Evolutionary conservation across 2,329 filamentous ascomycete species (phyloP).

Genomic region (Pestalotiopsis sp.): DNA sequence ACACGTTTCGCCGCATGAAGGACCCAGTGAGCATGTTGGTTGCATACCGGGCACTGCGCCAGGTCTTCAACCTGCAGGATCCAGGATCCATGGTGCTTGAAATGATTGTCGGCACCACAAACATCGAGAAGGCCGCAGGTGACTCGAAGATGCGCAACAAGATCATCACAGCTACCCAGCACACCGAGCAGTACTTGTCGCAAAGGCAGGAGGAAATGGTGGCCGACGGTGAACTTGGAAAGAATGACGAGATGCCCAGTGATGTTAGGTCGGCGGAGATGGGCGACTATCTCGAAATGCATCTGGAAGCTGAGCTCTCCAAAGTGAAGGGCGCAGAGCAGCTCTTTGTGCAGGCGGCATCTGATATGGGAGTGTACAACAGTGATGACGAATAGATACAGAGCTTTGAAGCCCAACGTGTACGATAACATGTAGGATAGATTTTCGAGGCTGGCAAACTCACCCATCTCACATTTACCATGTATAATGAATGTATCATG

Average conservation of each 20-base stretch:
- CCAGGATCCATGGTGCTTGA: conserved; percentile 50
- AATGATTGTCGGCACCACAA: conserved; percentile 46
- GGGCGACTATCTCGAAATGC: conserved; percentile 44
- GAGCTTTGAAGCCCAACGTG: not conserved
- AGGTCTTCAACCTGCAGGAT: conserved; percentile 46
- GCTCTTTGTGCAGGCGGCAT: conserved; percentile 36
- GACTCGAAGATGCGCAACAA: conserved; percentile 41
- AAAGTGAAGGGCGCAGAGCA: conserved; percentile 23
- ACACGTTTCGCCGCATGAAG: conserved; percentile 50
- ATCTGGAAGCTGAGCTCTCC: conserved; percentile 31
- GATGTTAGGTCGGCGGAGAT: conserved; percentile 41
- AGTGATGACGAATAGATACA: not conserved
- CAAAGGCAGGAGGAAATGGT: conserved; percentile 27
- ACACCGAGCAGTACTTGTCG: conserved; percentile 42
- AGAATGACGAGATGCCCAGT: conserved; percentile 36
- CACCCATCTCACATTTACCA: not conserved
- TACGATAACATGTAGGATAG: conserved; percentile 6
- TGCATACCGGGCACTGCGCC: conserved; percentile 45
- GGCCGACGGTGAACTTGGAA: conserved; percentile 29
- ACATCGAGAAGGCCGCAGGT: conserved; percentile 42
- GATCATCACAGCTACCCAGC: conserved; percentile 44
- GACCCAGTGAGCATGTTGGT: conserved; percentile 49
- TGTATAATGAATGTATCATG: not conserved
- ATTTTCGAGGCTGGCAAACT: not conserved
- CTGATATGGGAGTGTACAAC: conserved; percentile 45